These are phyloP conservation scores for Flaveria linearis DNA, from an alignment of 129 eudicot genomes.

Conservation along the genomic window DNA sequence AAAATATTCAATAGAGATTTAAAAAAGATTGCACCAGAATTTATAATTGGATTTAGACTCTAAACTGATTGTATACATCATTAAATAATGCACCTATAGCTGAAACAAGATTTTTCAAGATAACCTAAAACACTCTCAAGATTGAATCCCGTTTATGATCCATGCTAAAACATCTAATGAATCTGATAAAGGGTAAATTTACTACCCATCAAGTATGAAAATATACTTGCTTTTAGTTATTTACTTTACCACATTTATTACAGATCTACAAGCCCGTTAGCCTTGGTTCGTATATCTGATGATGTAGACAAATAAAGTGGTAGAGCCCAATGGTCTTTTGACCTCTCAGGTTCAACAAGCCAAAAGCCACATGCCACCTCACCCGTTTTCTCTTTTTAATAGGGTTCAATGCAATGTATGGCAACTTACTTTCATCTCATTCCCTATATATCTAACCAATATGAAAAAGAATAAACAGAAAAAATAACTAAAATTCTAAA, in stretches of 20 bases:
- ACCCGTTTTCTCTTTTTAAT: neutral
- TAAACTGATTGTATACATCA: neutral
- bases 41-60: neutral
- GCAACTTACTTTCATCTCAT: neutral
- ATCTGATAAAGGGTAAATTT: neutral
- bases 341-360: conserved; percentile 8
- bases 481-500: neutral
- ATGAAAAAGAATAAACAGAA: neutral
- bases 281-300: neutral
- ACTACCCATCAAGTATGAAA: neutral
- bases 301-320: neutral
- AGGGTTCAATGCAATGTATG: neutral
- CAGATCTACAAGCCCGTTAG: neutral
- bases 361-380: conserved; percentile 4
- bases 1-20: neutral
- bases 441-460: neutral
- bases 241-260: neutral
- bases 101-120: neutral
- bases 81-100: neutral
- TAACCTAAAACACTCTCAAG: neutral
- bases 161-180: neutral
- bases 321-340: neutral
- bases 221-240: neutral
- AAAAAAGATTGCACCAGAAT: neutral
- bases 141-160: neutral